Conservation (phyloP, 495 filamentous ascomycete genomes). For the Chaetomidium leptoderma region DNA sequence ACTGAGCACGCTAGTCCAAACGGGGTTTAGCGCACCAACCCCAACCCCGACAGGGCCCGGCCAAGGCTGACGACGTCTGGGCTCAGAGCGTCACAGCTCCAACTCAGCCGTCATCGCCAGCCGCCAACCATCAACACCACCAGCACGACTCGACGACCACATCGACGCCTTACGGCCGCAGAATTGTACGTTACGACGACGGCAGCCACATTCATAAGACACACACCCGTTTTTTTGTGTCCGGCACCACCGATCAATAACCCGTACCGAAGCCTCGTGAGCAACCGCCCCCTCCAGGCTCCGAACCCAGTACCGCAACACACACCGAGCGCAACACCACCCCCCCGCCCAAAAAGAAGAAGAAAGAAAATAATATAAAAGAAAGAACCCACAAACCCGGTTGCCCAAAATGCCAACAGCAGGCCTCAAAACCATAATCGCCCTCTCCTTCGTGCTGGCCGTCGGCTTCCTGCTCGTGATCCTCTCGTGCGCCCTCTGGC, state of each 20-base stretch:
- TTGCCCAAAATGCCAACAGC: slow-evolving; percentile 70
- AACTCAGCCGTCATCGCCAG: slow-evolving; percentile 18
- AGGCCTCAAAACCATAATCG: slow-evolving; percentile 97
- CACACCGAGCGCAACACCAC: neutral
- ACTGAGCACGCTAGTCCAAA: neutral
- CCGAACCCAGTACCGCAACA: no score
- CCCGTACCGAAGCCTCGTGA: neutral
- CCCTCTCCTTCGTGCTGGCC: slow-evolving; percentile 96
- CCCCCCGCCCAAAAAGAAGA: slow-evolving; percentile 1
- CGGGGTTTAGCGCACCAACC: neutral
- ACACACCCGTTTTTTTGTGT: neutral
- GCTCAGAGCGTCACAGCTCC: slow-evolving; percentile 23
- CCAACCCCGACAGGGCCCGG: slow-evolving; percentile 6
- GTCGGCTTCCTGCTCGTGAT: slow-evolving; percentile 99
- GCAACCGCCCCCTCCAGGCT: neutral
- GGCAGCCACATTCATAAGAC: neutral
- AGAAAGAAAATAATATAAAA: neutral
- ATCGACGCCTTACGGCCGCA: no score
- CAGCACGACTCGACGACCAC: neutral
- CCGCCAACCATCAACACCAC: slow-evolving; percentile 5
- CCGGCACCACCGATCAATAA: neutral
- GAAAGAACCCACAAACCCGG: no score
- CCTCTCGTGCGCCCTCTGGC: slow-evolving; percentile 90
- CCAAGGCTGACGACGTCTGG: slow-evolving; percentile 30
- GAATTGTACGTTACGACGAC: neutral